These are phyloP conservation scores for Combretum micranthum DNA, from an alignment of 345 rosid genomes.

Conservation along the genomic window DNA sequence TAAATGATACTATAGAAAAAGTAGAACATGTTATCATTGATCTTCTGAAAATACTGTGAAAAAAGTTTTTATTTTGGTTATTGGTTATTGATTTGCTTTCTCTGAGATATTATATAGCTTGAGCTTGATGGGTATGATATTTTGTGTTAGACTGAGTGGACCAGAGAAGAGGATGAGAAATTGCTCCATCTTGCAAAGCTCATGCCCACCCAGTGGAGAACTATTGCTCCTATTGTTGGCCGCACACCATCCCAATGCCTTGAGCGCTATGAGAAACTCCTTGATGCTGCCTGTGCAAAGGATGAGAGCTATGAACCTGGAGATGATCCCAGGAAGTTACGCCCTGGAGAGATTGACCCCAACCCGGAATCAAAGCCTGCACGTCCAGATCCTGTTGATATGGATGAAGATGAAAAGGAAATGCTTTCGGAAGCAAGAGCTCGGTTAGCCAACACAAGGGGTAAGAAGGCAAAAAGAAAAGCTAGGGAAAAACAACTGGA, in stretches of 20 bases:
- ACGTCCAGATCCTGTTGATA: conserved; percentile 98
- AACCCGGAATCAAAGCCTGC: conserved; percentile 99
- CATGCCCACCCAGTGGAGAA: conserved; percentile 98
- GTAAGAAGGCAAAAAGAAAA: conserved; percentile 95
- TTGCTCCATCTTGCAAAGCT: conserved; percentile 98
- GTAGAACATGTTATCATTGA: no score
- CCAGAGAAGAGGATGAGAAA: conserved; percentile 98
- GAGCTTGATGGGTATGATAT: background rate
- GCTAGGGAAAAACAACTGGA: conserved; percentile 99
- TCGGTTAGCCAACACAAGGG: conserved; percentile 88
- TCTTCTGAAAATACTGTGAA: no score
- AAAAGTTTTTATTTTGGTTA: no score
- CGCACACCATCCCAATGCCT: conserved; percentile 99
- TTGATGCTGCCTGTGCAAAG: conserved; percentile 94
- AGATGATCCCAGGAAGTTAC: conserved; percentile 92
- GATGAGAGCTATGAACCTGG: conserved; percentile 94
- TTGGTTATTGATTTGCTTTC: background rate
- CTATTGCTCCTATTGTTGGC: conserved; percentile 98
- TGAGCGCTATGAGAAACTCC: conserved; percentile 94
- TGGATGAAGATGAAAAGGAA: conserved; percentile 99
- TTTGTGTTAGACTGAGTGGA: conserved; percentile 86
- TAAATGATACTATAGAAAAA: no score
- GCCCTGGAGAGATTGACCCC: conserved; percentile 98
- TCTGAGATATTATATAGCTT: background rate
- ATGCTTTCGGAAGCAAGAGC: conserved; percentile 99